phyloP scores from a whole-genome alignment of 2,329 filamentous ascomycete genomes.

The Myrmaecium sp. region DNA sequence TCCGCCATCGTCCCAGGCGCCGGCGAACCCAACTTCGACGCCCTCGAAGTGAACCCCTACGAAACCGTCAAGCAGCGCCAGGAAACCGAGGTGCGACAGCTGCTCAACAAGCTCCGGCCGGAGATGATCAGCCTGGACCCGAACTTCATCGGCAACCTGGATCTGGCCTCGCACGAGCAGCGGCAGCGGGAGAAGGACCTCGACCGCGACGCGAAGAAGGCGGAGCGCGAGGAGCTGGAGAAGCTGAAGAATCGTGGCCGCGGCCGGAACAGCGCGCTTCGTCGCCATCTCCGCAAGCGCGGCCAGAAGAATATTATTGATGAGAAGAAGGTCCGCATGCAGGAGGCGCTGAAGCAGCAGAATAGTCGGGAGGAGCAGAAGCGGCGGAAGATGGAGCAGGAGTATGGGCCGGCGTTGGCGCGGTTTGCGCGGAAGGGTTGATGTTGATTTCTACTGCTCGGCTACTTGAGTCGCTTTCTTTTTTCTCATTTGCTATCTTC shows the following conservation, averaged over 20 bases:
- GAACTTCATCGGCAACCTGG: slow-evolving; percentile 76
- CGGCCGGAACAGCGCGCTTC: slow-evolving; percentile 76
- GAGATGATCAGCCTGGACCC: slow-evolving; percentile 96
- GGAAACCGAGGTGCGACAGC: slow-evolving; percentile 72
- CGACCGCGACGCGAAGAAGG: slow-evolving; percentile 56
- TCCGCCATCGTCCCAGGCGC: slow-evolving; percentile 82
- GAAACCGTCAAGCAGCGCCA: slow-evolving; percentile 85
- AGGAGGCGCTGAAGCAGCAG: slow-evolving; percentile 58
- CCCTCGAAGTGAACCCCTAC: slow-evolving; percentile 80
- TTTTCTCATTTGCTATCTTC: too few relatives aligned
- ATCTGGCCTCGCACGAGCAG: slow-evolving; percentile 64
- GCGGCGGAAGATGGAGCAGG: slow-evolving; percentile 49
- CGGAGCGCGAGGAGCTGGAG: slow-evolving; percentile 39
- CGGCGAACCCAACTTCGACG: slow-evolving; percentile 94
- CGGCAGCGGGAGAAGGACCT: slow-evolving; percentile 61
- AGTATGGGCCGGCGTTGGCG: slow-evolving; percentile 70
- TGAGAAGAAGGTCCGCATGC: slow-evolving; percentile 75
- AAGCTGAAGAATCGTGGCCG: slow-evolving; percentile 59
- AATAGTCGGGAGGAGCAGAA: slow-evolving; percentile 53
- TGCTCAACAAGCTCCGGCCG: slow-evolving; percentile 87
- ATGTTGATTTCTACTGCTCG: slow-evolving; percentile 3
- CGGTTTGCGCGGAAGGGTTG: slow-evolving; percentile 60
- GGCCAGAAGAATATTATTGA: slow-evolving; percentile 87
- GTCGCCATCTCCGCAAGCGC: slow-evolving; percentile 83
- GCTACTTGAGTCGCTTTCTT: slow-evolving; percentile 2